Percentiles rank a stretch among this genome's conserved stretches.
These are phyloP conservation scores for Colletotrichum phormii DNA, from an alignment of 2,329 filamentous ascomycete species.

Conservation along the genomic window DNA sequence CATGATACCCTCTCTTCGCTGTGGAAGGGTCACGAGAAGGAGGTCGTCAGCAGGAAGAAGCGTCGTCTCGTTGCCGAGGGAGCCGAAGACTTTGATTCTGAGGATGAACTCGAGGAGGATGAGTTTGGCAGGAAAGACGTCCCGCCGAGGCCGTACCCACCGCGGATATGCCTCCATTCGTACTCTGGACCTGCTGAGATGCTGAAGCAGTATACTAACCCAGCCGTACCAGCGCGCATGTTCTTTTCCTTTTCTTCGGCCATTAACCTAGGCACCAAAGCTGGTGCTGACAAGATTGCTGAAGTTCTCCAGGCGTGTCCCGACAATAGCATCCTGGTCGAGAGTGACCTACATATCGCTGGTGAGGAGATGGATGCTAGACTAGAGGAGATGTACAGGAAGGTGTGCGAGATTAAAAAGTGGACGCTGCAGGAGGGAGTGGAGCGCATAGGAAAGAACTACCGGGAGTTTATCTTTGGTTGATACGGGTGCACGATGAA, in stretches of 20 bases:
- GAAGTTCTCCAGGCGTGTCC: slow-evolving; percentile 79
- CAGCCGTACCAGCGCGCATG: slow-evolving; percentile 77
- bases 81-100: slow-evolving; percentile 58
- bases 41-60: slow-evolving; percentile 70
- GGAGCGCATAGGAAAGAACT: slow-evolving; percentile 77
- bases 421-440: slow-evolving; percentile 83
- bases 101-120: slow-evolving; percentile 45
- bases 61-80: slow-evolving; percentile 59
- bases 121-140: slow-evolving; percentile 21
- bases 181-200: slow-evolving; percentile 84
- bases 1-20: slow-evolving; percentile 72
- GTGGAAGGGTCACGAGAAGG: slow-evolving; percentile 78
- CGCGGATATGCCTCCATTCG: slow-evolving; percentile 92
- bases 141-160: slow-evolving; percentile 75
- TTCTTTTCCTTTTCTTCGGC: slow-evolving; percentile 90
- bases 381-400: slow-evolving; percentile 80
- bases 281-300: slow-evolving; percentile 62
- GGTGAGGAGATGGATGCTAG: slow-evolving; percentile 83
- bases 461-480: slow-evolving; percentile 80
- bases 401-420: slow-evolving; percentile 80
- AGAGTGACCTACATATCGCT: slow-evolving; percentile 90
- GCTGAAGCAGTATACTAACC: slow-evolving; percentile 81
- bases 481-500: slow-evolving; percentile 38
- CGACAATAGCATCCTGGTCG: slow-evolving; percentile 82
- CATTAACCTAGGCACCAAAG: slow-evolving; percentile 77